These are phyloP conservation scores for Colletotrichum truncatum DNA, from an alignment of 2,329 filamentous ascomycete species.

Conservation along the genomic window DNA sequence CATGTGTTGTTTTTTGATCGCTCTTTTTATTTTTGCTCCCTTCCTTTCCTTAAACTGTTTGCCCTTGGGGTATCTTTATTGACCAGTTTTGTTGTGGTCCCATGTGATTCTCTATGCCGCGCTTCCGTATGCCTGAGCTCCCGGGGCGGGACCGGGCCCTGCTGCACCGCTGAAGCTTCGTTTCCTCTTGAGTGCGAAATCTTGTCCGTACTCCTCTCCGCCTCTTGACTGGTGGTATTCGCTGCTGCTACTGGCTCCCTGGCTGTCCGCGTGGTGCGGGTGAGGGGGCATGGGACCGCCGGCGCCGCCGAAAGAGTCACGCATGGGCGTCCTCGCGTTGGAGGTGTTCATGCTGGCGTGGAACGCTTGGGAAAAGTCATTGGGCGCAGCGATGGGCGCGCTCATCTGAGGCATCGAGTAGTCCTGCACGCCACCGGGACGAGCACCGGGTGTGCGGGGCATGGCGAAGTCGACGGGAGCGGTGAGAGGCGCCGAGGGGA, in stretches of 20 bases:
- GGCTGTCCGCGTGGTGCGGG: slow-evolving; percentile 31
- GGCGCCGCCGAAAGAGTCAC: slow-evolving; percentile 52
- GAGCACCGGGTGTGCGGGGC: slow-evolving; percentile 51
- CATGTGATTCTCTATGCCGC: slow-evolving; percentile 22
- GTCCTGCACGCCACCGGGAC: slow-evolving; percentile 48
- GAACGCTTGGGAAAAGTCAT: slow-evolving; percentile 61
- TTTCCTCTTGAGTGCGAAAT: slow-evolving; percentile 46
- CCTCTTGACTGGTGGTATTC: slow-evolving; percentile 31
- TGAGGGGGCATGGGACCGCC: slow-evolving; percentile 36
- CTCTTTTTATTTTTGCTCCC: background rate
- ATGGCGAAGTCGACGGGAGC: slow-evolving; percentile 63
- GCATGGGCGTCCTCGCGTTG: slow-evolving; percentile 53
- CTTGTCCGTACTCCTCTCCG: slow-evolving; percentile 39
- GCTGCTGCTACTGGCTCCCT: slow-evolving; percentile 7
- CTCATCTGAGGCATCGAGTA: slow-evolving; percentile 65
- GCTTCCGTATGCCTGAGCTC: slow-evolving; percentile 32
- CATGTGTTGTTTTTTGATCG: background rate
- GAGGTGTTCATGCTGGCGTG: slow-evolving; percentile 47
- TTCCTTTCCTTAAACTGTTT: background rate
- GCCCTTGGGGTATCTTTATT: background rate
- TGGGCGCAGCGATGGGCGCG: slow-evolving; percentile 61
- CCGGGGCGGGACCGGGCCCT: slow-evolving; percentile 25
- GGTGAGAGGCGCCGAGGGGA: slow-evolving; percentile 62
- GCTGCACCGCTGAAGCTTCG: slow-evolving; percentile 43
- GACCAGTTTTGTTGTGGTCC: background rate